phyloP scores from a whole-genome alignment of 257 asterid genomes.

The Plectranthus barbatus region DNA sequence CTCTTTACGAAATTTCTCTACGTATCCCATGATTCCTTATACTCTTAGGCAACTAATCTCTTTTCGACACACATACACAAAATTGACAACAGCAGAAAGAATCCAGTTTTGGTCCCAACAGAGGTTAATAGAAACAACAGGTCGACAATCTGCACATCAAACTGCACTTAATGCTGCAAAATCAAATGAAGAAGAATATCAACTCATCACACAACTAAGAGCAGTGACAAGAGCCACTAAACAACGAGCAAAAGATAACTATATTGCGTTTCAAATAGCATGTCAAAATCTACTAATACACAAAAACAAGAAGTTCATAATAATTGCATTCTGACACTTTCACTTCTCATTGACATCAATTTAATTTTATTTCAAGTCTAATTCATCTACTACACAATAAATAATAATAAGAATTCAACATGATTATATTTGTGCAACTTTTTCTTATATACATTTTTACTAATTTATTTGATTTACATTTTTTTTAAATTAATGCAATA shows the following conservation, averaged over 20 bases:
- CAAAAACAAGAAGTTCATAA: background rate
- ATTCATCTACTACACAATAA: too few species aligned
- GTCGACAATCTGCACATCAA: slow-evolving; percentile 9
- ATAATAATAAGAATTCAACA: too few species aligned
- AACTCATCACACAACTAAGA: background rate
- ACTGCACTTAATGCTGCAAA: slow-evolving; percentile 7
- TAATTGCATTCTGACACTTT: background rate
- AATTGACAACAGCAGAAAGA: background rate
- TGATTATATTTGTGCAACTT: too few species aligned
- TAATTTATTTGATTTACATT: too few species aligned
- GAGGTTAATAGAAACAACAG: background rate
- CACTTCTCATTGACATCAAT: too few species aligned
- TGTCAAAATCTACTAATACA: too few species aligned
- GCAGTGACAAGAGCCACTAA: background rate
- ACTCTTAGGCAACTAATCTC: background rate
- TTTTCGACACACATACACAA: background rate
- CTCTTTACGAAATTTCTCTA: slow-evolving; percentile 18
- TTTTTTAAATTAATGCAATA: too few species aligned
- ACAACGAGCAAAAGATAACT: background rate
- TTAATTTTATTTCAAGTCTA: too few species aligned
- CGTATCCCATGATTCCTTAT: slow-evolving; percentile 24
- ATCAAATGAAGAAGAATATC: background rate
- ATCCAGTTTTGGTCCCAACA: background rate
- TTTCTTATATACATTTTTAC: too few species aligned
- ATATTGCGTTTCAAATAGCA: background rate